These are phyloP conservation scores for Metarhizium sp. DNA, from an alignment of 2,329 filamentous ascomycete species.

Conservation along the genomic window DNA sequence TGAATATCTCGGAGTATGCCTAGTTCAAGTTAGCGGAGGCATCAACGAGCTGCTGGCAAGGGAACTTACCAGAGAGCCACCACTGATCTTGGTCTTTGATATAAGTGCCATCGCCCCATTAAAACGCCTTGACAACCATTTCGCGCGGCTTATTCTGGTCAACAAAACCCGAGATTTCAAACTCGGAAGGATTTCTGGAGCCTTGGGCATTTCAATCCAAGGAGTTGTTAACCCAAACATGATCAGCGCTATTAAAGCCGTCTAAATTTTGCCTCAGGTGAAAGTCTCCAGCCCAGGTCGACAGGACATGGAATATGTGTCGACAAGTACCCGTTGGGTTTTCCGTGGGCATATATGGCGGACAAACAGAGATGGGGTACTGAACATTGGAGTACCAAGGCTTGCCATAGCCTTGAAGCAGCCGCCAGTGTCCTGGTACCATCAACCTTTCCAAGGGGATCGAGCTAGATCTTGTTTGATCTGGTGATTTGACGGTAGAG, in stretches of 20 bases:
- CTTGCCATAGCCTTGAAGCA: constrained; percentile 50
- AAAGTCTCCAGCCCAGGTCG: constrained; percentile 27
- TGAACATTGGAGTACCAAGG: constrained; percentile 60
- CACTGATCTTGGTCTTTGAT: constrained; percentile 62
- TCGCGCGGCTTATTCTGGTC: constrained; percentile 34
- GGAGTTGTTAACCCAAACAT: constrained; percentile 55
- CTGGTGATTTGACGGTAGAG: constrained; percentile 36
- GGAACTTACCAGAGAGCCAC: constrained; percentile 47
- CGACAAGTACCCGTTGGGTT: constrained; percentile 56
- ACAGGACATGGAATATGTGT: constrained; percentile 41
- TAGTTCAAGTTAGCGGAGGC: constrained; percentile 6
- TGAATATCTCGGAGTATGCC: constrained; percentile 60
- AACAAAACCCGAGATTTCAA: constrained; percentile 48
- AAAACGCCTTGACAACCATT: constrained; percentile 51
- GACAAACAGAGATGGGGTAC: constrained; percentile 54
- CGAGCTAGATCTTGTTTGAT: constrained; percentile 16
- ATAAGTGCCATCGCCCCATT: constrained; percentile 57
- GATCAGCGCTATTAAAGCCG: constrained; percentile 60
- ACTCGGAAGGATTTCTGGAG: constrained; percentile 58
- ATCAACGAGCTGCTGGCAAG: not conserved
- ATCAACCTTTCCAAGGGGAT: constrained; percentile 31
- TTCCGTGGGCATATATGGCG: constrained; percentile 50
- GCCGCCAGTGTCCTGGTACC: constrained; percentile 59
- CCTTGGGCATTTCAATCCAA: constrained; percentile 59
- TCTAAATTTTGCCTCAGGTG: constrained; percentile 57